phyloP scores from a whole-genome alignment of 495 filamentous ascomycete genomes.

The Parathielavia appendiculata region DNA sequence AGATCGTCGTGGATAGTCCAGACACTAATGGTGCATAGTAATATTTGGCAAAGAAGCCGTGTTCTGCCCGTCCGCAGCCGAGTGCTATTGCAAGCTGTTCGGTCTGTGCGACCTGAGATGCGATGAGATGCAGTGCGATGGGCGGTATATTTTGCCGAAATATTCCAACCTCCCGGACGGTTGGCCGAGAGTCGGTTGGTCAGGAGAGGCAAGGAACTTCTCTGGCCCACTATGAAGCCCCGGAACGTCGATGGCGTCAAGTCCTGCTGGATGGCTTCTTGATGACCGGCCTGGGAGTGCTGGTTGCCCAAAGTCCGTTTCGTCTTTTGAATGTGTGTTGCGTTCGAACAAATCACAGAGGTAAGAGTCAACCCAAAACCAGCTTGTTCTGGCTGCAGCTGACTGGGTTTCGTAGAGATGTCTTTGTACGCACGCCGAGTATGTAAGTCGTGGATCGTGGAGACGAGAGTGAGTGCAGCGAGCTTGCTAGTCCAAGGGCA shows the following conservation, averaged over 20 bases:
- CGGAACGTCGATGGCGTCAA: background rate
- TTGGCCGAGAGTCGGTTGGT: constrained; percentile 37
- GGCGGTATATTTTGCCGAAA: constrained; percentile 31
- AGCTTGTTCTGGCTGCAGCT: background rate
- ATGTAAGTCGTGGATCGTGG: too few species aligned
- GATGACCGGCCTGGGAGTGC: background rate
- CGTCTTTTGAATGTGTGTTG: too few species aligned
- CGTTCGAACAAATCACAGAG: background rate
- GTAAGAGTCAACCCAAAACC: background rate
- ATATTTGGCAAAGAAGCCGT: constrained; percentile 44
- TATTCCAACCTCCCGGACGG: constrained; percentile 31
- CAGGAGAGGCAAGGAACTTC: constrained; percentile 28
- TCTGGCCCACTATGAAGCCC: constrained; percentile 15
- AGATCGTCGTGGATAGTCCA: background rate
- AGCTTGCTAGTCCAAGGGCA: too few species aligned
- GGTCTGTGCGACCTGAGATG: constrained; percentile 51
- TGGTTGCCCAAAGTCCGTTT: background rate
- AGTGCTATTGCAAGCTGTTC: constrained; percentile 63
- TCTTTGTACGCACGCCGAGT: too few species aligned
- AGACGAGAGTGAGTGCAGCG: too few species aligned
- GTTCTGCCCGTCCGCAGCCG: constrained; percentile 51
- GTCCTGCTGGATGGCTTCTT: background rate
- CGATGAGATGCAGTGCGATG: constrained; percentile 25
- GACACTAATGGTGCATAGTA: constrained; percentile 27
- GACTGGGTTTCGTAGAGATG: background rate